A percentile compares a stretch with the other conserved stretches of the same genome.
Evolutionary conservation across 2,329 filamentous ascomycete species (phyloP).

Genomic region (Remersonia thermophila): DNA sequence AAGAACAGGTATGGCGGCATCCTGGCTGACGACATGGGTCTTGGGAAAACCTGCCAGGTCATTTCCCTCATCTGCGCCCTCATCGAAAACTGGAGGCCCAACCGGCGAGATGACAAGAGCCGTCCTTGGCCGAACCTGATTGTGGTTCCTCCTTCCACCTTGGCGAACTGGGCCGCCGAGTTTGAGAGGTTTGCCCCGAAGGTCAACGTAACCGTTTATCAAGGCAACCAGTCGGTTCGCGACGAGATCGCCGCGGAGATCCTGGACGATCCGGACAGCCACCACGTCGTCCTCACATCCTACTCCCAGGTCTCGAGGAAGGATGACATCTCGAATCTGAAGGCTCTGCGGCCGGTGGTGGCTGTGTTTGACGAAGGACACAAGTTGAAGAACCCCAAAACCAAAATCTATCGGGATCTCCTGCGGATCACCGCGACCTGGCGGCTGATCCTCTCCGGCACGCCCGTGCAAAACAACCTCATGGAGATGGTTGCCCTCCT

Average conservation of each 20-base stretch:
- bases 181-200: conserved; percentile 76
- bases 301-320: conserved; percentile 46
- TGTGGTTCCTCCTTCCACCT: conserved; percentile 82
- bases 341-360: conserved; percentile 35
- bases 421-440: conserved; percentile 69
- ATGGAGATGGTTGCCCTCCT: conserved; percentile 83
- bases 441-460: conserved; percentile 78
- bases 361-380: conserved; percentile 91
- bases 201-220: conserved; percentile 60
- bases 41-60: conserved; percentile 94
- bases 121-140: conserved; percentile 63
- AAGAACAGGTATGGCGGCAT: conserved; percentile 73
- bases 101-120: conserved; percentile 17
- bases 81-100: conserved; percentile 45
- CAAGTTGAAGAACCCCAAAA: conserved; percentile 77
- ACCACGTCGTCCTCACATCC: conserved; percentile 49
- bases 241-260: conserved; percentile 53
- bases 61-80: conserved; percentile 84
- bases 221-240: conserved; percentile 54
- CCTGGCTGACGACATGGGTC: conserved; percentile 91
- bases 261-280: conserved; percentile 51
- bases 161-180: conserved; percentile 92
- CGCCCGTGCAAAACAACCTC: conserved; percentile 87
- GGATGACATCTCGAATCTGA: conserved; percentile 39
- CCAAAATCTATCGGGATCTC: conserved; percentile 68